phyloP scores from a whole-genome alignment of 2,329 filamentous ascomycete species.

The Neoscytalidium dimidiatum region DNA sequence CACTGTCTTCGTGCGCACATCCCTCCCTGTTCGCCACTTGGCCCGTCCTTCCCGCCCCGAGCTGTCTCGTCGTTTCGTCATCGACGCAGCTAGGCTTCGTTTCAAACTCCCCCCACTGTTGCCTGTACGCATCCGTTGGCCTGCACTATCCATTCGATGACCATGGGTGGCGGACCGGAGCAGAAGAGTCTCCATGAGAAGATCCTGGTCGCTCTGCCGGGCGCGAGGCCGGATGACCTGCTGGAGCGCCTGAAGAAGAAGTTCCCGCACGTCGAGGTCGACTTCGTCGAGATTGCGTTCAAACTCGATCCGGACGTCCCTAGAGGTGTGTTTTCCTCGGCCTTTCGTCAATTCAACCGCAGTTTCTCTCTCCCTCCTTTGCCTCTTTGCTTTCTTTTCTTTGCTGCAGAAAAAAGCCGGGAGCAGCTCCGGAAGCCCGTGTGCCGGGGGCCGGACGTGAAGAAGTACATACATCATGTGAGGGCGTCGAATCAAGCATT shows the following conservation, averaged over 20 bases:
- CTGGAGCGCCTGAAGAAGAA: slow-evolving; percentile 31
- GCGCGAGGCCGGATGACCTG: slow-evolving; percentile 32
- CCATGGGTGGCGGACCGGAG: slow-evolving; percentile 47
- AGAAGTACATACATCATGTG: too few species aligned
- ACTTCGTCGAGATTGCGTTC: slow-evolving; percentile 24
- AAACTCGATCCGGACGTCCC: background rate
- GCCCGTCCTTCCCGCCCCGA: background rate
- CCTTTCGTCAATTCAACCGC: too few species aligned
- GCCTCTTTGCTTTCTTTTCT: background rate
- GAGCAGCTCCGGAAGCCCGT: too few species aligned
- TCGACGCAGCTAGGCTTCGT: too few species aligned
- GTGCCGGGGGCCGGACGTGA: too few species aligned
- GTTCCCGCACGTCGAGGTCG: slow-evolving; percentile 34
- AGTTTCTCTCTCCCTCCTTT: background rate
- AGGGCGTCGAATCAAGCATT: too few species aligned
- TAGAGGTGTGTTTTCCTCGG: background rate
- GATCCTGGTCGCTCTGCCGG: slow-evolving; percentile 47
- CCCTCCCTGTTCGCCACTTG: too few species aligned
- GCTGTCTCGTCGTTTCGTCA: too few species aligned
- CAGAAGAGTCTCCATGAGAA: slow-evolving; percentile 34
- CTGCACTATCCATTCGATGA: background rate
- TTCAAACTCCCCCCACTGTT: too few species aligned
- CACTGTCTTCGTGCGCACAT: too few species aligned
- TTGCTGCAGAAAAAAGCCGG: background rate
- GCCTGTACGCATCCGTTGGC: too few species aligned